phyloP scores from a whole-genome alignment of 1,284 basidiomycete genomes.

The Tilletia horrida region DNA sequence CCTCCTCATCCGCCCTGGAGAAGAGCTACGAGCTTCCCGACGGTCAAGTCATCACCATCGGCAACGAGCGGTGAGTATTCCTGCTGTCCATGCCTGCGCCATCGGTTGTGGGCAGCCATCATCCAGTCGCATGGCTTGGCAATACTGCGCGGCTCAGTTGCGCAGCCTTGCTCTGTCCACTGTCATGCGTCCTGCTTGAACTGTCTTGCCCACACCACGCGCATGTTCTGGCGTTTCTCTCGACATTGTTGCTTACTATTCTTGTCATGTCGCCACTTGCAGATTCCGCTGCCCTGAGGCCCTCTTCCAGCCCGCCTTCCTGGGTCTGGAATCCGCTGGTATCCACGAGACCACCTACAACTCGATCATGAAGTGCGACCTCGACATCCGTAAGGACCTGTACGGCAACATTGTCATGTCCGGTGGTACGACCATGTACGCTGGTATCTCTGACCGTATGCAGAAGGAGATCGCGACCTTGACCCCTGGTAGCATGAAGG shows the following conservation, averaged over 20 bases:
- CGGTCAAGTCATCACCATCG: slow-evolving; percentile 93
- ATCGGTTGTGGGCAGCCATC: background rate
- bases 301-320: slow-evolving; percentile 91
- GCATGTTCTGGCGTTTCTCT: too few relatives aligned
- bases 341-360: slow-evolving; percentile 96
- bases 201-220: too few relatives aligned
- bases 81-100: background rate
- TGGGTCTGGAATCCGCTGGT: slow-evolving; percentile 87
- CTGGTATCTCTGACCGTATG: slow-evolving; percentile 94
- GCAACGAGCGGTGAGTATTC: slow-evolving; percentile 74
- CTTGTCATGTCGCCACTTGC: background rate
- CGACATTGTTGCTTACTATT: too few relatives aligned
- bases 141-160: background rate
- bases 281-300: slow-evolving; percentile 95
- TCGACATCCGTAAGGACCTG: slow-evolving; percentile 70
- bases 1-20: slow-evolving; percentile 84
- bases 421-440: slow-evolving; percentile 96
- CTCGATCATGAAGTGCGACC: slow-evolving; percentile 70
- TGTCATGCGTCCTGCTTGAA: slow-evolving; percentile 11
- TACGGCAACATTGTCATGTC: slow-evolving; percentile 93
- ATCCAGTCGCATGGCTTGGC: background rate
- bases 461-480: slow-evolving; percentile 92
- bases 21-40: slow-evolving; percentile 96
- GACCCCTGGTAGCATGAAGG: slow-evolving; percentile 78
- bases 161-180: background rate